phyloP scores from a whole-genome alignment of 345 rosid genomes.

The Mallotus nudiflorus region DNA sequence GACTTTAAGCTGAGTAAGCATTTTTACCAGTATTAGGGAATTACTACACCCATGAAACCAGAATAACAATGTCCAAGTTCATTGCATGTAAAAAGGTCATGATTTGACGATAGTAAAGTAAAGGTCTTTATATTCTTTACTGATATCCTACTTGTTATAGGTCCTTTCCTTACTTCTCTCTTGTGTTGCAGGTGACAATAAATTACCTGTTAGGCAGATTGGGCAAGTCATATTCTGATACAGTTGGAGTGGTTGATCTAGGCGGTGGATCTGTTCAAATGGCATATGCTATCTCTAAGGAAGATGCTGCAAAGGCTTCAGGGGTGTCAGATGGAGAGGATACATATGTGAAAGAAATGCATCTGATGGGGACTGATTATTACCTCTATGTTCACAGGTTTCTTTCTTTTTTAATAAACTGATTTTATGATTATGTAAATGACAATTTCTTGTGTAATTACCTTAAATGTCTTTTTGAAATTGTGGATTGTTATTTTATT shows the following conservation, averaged over 20 bases:
- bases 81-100: constrained; percentile 10
- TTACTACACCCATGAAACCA: neutral
- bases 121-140: neutral
- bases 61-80: neutral
- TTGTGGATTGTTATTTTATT: neutral
- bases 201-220: constrained; percentile 80
- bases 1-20: neutral
- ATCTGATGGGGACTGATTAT: constrained; percentile 69
- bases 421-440: constrained; percentile 6
- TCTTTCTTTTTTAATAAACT: constrained; percentile 12
- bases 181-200: constrained; percentile 75
- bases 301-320: constrained; percentile 78
- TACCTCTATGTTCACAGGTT: constrained; percentile 97
- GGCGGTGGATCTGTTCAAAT: constrained; percentile 99
- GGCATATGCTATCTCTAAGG: constrained; percentile 93
- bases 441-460: neutral
- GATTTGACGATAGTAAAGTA: neutral
- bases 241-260: constrained; percentile 98
- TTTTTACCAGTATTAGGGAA: neutral
- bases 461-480: neutral
- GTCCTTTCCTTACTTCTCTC: constrained; percentile 1
- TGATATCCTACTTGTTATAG: neutral
- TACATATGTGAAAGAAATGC: constrained; percentile 74
- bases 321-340: constrained; percentile 69
- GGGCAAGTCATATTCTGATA: constrained; percentile 66